Base-by-base conservation (phyloP, 352 stramenopile genomes). In the Aphanomyces astaci region DNA sequence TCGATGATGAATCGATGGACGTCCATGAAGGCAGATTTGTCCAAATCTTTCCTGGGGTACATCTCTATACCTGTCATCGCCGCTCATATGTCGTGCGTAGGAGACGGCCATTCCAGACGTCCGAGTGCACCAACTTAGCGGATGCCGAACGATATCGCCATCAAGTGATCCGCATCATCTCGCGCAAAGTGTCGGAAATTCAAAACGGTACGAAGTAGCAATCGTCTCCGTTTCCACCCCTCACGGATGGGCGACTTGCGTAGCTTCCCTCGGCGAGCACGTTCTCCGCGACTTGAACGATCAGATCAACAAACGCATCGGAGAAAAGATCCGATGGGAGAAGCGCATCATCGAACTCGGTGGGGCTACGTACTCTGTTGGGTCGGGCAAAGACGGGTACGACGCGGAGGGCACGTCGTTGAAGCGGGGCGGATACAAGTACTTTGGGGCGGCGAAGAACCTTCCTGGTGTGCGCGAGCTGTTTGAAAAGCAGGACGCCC, bases 1-100 rank as follows among this genome's bases (percentile, higher is more conserved):
- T 92, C 87, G 62, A 96, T 99, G 86, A 81, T 99, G 66, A 99
- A 99, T 78, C 97, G 98, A 88, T 99, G 96, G 96, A 95, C 96
- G 69, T 88, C 83, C 32, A 98, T 99, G 92, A 98, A 98, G 49
- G 84, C 98, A 72, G 82, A 98, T 70, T 90, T 96, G 66, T 79
- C 78, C 27, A 81, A 87, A 63, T 91, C 83, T 32, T 90, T 93
- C 69, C 88, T 90, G 64, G 88, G 87, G 84, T 92, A 54, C 48
- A 77, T 75, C 24, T 10, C 39, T 45, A 31, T 25, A 43, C 15
- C 25, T 40, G 45, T 28, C 2, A 22, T 25, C 33, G 2, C 32
- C 17, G 11, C n/a, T 19, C 39, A 40, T 19, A 28, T 25, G 25
- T 33, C 45, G 17, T 27, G 10, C 3, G 10, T 62, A 93, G 84